These are phyloP conservation scores for Diaporthe sp. DNA, from an alignment of 2,329 filamentous ascomycete genomes.

Conservation along the genomic window DNA sequence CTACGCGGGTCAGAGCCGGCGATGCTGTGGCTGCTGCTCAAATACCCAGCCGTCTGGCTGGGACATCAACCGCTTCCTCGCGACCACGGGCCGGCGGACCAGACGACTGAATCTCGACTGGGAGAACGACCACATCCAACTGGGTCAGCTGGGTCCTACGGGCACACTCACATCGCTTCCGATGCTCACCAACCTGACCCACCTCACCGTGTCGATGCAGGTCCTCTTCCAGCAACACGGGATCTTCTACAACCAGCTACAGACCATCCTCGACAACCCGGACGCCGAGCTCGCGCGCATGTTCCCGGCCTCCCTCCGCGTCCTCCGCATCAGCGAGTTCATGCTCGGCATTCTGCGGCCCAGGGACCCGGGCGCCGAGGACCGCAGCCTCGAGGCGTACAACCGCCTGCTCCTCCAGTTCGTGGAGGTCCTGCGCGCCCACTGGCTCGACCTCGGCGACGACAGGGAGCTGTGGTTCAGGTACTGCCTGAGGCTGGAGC, in stretches of 20 bases:
- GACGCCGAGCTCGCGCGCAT: neutral
- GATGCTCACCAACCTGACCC: constrained; percentile 1
- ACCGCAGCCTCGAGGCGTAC: neutral
- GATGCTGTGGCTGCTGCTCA: neutral
- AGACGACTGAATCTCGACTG: constrained; percentile 16
- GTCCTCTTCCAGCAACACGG: neutral
- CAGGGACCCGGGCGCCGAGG: neutral
- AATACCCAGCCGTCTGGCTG: neutral
- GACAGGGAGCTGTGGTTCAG: constrained; percentile 31
- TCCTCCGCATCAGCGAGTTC: constrained; percentile 23
- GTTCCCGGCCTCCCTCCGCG: neutral
- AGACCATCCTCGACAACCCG: neutral
- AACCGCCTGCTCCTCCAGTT: neutral
- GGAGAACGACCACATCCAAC: neutral
- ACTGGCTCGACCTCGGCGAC: constrained; percentile 1
- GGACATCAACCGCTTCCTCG: constrained; percentile 20
- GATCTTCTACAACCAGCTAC: neutral
- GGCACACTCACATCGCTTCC: constrained; percentile 1
- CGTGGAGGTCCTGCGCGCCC: neutral
- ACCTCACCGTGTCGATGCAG: constrained; percentile 24
- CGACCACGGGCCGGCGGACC: neutral
- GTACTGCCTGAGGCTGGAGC: neutral
- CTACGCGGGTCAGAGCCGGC: neutral
- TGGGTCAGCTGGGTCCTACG: neutral
- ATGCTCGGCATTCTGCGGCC: neutral